A percentile compares a stretch with the other conserved stretches of the same genome.
Evolutionary conservation across 305 asterid species (phyloP).

Genomic region (Fraxinus xanthoxyloides): DNA sequence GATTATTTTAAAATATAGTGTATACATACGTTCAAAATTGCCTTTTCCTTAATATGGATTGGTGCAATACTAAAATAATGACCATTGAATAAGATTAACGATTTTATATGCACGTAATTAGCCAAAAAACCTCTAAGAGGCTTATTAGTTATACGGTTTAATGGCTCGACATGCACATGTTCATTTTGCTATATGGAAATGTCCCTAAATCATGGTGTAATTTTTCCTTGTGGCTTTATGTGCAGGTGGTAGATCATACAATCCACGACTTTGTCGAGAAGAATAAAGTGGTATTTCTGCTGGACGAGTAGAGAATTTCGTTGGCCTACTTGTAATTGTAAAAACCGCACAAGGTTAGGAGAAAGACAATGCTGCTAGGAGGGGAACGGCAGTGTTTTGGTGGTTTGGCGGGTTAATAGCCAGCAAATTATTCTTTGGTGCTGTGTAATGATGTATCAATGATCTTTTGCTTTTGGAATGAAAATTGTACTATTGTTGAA

Average conservation of each 20-base stretch:
- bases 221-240: neutral
- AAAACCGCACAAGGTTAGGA: neutral
- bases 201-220: neutral
- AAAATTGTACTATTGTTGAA: neutral
- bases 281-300: constrained; percentile 41
- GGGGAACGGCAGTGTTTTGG: neutral
- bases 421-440: neutral
- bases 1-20: neutral
- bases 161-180: neutral
- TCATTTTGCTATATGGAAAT: neutral
- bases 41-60: neutral
- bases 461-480: neutral
- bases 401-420: neutral
- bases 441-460: neutral
- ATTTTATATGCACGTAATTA: neutral
- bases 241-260: constrained; percentile 78
- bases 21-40: neutral
- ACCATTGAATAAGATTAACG: neutral
- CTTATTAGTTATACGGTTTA: neutral
- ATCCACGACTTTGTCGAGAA: constrained; percentile 44
- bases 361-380: neutral
- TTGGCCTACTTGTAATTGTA: neutral
- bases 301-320: constrained; percentile 36
- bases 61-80: neutral
- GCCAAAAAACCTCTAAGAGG: neutral